These are phyloP conservation scores for Cantharellus cinnabarinus DNA, from an alignment of 768 basidiomycete genomes.

Conservation along the genomic window DNA sequence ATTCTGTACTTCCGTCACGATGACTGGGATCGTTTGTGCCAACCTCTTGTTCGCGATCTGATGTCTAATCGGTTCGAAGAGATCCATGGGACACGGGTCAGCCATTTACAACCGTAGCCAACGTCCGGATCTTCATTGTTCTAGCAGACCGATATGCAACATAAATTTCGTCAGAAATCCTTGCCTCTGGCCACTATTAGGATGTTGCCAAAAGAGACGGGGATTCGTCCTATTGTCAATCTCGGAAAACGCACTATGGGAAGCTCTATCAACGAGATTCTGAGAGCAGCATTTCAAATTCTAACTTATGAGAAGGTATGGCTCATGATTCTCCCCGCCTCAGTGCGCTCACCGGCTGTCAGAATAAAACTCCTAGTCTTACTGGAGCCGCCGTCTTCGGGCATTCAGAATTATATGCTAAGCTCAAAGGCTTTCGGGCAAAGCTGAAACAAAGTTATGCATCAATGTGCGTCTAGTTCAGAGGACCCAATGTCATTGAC, in stretches of 20 bases:
- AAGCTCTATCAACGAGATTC: constrained; percentile 69
- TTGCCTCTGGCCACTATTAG: constrained; percentile 76
- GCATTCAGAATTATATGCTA: constrained; percentile 59
- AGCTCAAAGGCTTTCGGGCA: constrained; percentile 49
- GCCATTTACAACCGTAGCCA: not conserved
- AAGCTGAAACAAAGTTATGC: constrained; percentile 24
- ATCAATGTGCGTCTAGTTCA: constrained; percentile 26
- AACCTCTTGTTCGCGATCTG: constrained; percentile 62
- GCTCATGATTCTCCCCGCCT: not conserved
- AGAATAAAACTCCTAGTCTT: constrained; percentile 42
- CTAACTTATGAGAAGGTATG: constrained; percentile 71
- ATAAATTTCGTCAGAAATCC: constrained; percentile 42
- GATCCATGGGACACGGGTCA: constrained; percentile 36
- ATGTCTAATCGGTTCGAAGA: constrained; percentile 47
- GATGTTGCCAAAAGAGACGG: constrained; percentile 82
- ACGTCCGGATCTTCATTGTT: not conserved
- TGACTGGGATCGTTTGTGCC: constrained; percentile 72
- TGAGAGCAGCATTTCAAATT: constrained; percentile 71
- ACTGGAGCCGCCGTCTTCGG: constrained; percentile 72
- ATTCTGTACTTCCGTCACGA: constrained; percentile 87
- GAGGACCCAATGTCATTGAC: not conserved
- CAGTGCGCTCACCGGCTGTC: not conserved
- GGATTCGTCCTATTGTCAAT: constrained; percentile 89
- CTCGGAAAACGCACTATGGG: constrained; percentile 25
- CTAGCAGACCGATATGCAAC: constrained; percentile 23